Evolutionary conservation across 129 eudicot species (phyloP), one percentile per base, ranked within the genome.

Genomic region (Artemisia annua): DNA sequence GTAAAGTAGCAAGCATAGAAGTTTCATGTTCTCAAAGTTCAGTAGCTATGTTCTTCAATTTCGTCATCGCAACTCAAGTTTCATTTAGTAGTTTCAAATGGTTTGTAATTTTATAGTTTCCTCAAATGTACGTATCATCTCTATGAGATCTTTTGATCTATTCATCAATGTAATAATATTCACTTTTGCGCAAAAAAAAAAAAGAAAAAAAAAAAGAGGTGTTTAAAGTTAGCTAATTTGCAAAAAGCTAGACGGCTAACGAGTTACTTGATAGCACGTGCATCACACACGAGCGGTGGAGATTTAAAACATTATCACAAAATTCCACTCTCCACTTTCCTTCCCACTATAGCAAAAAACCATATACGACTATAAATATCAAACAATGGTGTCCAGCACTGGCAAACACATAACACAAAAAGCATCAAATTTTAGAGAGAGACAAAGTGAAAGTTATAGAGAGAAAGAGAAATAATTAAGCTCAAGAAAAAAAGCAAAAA

Each of bases 241-340:
- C 7, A 12, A n/a, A 64, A 4, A 66, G 11, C 52, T 63, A 22
- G 54, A 51, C 69, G 58, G 70, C 78, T 51, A 30, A 51, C 22
- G 63, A 51, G 26, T 5, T 35, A 20, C 43, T 18, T 17, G 64
- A 30, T 4, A 9, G 63, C 75, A 50, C 75, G 65, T 48, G 82
- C 77, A 22, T 6, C 11, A 20, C 82, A 71, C 78, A 28, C 73
- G 62, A 13, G 58, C 63, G 55, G 67, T 71, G 59, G 73, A 71
- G 26, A 46, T 78, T 63, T 44, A 70, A 71, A 71, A 78, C 73
- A 78, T 78, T 78, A 78, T 78, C 82, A 78, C 77, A 44, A 71
- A 55, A 78, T 78, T 78, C 75, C 80, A 75, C 60, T 54, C 67
- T 57, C 77, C 82, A 70, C 82, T 75, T 53, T 74, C 65, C 56